A percentile compares a stretch with the other conserved stretches of the same genome.
These are phyloP conservation scores for Cryptococcus sp. DNA, from an alignment of 1,284 basidiomycete species.

Conservation along the genomic window DNA sequence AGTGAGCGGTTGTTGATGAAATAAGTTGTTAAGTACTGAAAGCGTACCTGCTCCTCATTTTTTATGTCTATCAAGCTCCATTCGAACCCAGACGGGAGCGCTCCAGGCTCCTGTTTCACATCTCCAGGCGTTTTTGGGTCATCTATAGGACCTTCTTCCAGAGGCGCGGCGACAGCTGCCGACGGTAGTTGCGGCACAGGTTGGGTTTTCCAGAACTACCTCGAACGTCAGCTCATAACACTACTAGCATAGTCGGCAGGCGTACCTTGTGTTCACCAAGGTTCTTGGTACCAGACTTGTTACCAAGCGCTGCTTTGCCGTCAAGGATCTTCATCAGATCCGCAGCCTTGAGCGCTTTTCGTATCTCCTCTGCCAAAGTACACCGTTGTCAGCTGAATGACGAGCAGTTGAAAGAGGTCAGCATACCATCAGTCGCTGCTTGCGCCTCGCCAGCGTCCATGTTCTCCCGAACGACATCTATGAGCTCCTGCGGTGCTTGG, in stretches of 20 bases:
- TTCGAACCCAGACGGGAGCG: constrained; percentile 88
- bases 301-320: constrained; percentile 47
- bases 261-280: constrained; percentile 82
- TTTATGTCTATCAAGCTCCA: constrained; percentile 85
- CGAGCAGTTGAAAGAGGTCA: no score
- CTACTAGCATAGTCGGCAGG: constrained; percentile 6
- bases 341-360: constrained; percentile 51
- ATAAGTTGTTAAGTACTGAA: constrained; percentile 2
- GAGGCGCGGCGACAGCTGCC: constrained; percentile 52
- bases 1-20: neutral
- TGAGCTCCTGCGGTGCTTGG: constrained; percentile 45
- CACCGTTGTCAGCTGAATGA: neutral
- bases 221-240: neutral
- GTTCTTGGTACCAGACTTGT: constrained; percentile 65
- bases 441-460: constrained; percentile 37
- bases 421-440: constrained; percentile 37
- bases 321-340: constrained; percentile 55
- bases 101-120: constrained; percentile 82
- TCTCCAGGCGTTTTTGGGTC: constrained; percentile 73
- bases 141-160: constrained; percentile 88
- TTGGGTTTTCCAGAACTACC: constrained; percentile 91
- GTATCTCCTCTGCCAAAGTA: constrained; percentile 43
- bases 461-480: constrained; percentile 45
- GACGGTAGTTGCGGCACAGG: constrained; percentile 74
- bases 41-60: constrained; percentile 68